Conservation (phyloP, 2,329 filamentous ascomycete genomes). For the Diaporthe sp. region DNA sequence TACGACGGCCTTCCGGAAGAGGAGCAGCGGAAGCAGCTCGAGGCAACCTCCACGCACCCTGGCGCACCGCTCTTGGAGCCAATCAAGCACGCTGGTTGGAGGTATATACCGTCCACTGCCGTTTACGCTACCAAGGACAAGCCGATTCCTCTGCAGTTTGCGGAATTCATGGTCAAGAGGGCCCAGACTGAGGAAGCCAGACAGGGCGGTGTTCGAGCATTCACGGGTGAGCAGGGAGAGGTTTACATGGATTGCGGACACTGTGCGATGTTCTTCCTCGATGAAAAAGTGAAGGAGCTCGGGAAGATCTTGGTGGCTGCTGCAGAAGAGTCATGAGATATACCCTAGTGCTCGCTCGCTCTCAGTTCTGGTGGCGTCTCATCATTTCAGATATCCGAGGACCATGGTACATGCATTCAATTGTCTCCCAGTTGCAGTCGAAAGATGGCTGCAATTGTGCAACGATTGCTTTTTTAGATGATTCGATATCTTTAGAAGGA, state of each 20-base stretch:
- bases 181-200: neutral
- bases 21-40: neutral
- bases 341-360: neutral
- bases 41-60: neutral
- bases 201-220: neutral
- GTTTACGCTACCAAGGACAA: neutral
- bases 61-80: neutral
- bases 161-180: constrained; percentile 1
- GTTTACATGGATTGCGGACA: constrained; percentile 7
- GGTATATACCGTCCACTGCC: neutral
- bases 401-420: neutral
- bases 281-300: neutral
- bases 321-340: neutral
- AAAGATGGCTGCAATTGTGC: neutral
- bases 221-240: constrained; percentile 1
- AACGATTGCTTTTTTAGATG: neutral
- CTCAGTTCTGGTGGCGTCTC: neutral
- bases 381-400: neutral
- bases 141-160: neutral
- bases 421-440: neutral
- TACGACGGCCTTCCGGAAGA: neutral
- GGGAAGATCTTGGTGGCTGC: neutral
- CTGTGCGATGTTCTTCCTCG: neutral
- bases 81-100: neutral
- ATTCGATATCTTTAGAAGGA: neutral